Evolutionary conservation across 2,329 filamentous ascomycete genomes (phyloP), one percentile per base, ranked within the genome.

Genomic region (Penicillium sp.): DNA sequence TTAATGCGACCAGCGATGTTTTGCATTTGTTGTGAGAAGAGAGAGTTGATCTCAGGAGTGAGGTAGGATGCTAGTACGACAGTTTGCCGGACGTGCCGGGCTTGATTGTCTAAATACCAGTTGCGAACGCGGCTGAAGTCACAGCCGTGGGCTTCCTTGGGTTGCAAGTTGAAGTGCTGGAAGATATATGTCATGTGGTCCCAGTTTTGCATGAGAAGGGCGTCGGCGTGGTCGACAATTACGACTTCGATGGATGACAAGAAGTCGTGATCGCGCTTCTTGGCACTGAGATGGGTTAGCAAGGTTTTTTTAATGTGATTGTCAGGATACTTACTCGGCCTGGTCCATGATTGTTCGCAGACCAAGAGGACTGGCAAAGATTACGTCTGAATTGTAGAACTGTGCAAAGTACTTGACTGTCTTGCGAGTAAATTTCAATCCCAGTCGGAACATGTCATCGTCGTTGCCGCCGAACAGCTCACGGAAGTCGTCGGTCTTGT

Each of bases 161-260:
- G 93, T 65, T 95, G 90, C 21, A 88, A 80, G 70, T 99, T 99
- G 57, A 99, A 82, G 70, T 96, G 90, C 57, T 90, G 85, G 66
- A 97, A 92, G 63, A 96, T 88, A 69, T 89, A 89, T 70, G 95
- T 89, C 55, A 96, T 84, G 68, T 99, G 93, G 66, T 96, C 91
- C 92, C 93, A 97, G 70, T 96, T 97, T 71, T 99, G 94, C 91
- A 96, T 96, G 8, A 95, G 83, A 39, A 96, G 82, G 0, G 91
- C 91, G 71, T 97, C 92, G 12, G 90, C 88, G 73, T 97, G 92
- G 70, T 99, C 94, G 55, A 96, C 81, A 43, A 97, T 80, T 29
- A 94, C 85, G 47, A 99, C 74, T 73, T 99, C 94, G 64, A 99
- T 89, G 1, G 93, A 97, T 52, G 89, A 93, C 13, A 99, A 80